These are phyloP conservation scores for Ceriops decandra DNA, from an alignment of 345 rosid species.

Conservation along the genomic window DNA sequence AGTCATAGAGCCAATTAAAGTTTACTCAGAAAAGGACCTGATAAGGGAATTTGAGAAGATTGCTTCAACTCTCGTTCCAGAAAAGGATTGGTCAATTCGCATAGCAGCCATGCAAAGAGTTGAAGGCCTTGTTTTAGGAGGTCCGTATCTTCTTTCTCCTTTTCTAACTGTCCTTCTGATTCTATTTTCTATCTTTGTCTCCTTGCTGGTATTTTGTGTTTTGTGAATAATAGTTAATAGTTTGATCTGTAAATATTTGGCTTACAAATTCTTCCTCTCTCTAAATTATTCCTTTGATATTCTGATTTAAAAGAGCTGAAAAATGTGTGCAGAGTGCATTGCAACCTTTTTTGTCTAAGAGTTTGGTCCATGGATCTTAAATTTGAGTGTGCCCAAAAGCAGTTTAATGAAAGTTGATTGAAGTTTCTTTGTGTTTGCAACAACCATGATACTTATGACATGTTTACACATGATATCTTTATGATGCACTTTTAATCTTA, in stretches of 20 bases:
- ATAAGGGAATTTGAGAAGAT: constrained; percentile 90
- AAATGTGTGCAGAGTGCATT: background rate
- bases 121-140: constrained; percentile 97
- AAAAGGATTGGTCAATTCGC: constrained; percentile 98
- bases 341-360: too few species aligned
- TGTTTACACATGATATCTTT: too few species aligned
- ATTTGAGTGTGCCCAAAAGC: too few species aligned
- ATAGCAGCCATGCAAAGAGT: constrained; percentile 97
- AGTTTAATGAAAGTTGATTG: too few species aligned
- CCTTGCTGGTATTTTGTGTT: background rate
- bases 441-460: too few species aligned
- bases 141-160: constrained; percentile 27
- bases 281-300: background rate
- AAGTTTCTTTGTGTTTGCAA: too few species aligned
- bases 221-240: background rate
- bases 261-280: background rate
- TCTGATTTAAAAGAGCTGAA: background rate
- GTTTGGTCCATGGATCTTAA: too few species aligned
- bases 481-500: too few species aligned
- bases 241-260: background rate
- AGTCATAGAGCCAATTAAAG: constrained; percentile 74
- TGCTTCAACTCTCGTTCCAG: constrained; percentile 81
- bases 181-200: background rate
- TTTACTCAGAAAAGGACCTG: constrained; percentile 95
- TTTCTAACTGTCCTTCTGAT: background rate